Evolutionary conservation across 352 stramenopile species (phyloP).

Genomic region (Achlya hypogyna): DNA sequence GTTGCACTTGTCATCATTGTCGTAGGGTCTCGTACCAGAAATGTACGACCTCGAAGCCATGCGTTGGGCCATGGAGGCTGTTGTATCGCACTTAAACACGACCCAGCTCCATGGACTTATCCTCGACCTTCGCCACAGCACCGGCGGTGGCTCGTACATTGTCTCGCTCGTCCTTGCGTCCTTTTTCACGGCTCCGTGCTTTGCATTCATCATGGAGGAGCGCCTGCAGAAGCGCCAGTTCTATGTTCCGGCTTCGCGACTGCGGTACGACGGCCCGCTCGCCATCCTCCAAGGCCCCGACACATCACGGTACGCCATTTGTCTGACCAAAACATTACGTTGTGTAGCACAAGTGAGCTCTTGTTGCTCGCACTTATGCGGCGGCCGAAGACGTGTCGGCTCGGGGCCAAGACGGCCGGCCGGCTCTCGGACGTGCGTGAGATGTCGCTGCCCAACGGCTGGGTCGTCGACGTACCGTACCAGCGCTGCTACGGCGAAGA

Average conservation of each 20-base stretch:
- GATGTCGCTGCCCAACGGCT: constrained; percentile 72
- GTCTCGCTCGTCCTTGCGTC: constrained; percentile 56
- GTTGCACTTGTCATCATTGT: background rate
- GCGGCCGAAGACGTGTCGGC: constrained; percentile 44
- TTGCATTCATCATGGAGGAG: constrained; percentile 25
- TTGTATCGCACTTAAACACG: constrained; percentile 49
- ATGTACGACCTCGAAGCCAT: constrained; percentile 82
- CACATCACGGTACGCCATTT: constrained; percentile 51
- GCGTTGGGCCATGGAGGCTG: constrained; percentile 77
- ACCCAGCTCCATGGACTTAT: constrained; percentile 47
- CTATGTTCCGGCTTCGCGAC: background rate
- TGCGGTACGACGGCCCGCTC: constrained; percentile 45
- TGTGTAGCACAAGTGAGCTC: constrained; percentile 52
- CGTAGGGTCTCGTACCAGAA: constrained; percentile 42
- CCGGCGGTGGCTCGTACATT: constrained; percentile 53
- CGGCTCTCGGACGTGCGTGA: constrained; percentile 51
- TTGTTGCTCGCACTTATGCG: constrained; percentile 58
- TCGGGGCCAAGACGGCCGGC: constrained; percentile 49
- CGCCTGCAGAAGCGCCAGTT: constrained; percentile 8
- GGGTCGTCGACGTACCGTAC: constrained; percentile 70
- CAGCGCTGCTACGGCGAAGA: constrained; percentile 60
- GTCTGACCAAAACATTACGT: background rate
- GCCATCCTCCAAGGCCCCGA: constrained; percentile 65
- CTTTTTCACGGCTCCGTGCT: constrained; percentile 48
- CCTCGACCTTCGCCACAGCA: constrained; percentile 66